phyloP scores from a whole-genome alignment of 371 early-diverging fungal species.

The Batkoa obscura region DNA sequence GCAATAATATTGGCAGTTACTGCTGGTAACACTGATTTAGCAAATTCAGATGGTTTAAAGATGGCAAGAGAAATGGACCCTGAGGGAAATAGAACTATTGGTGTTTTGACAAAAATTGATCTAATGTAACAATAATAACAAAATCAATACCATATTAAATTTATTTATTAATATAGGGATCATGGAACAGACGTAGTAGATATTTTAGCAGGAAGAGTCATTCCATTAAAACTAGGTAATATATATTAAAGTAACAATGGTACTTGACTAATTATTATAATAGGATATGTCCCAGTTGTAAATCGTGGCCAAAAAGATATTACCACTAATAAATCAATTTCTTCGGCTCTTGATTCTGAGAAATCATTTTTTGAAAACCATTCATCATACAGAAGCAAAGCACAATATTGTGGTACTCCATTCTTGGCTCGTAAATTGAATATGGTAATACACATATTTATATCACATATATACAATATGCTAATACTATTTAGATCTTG shows the following conservation, averaged over 20 bases:
- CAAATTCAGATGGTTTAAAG: constrained; percentile 97
- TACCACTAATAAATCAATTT: constrained; percentile 73
- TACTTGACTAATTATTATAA: neutral
- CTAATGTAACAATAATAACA: constrained; percentile 45
- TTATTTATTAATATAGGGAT: constrained; percentile 29
- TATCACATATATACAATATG: neutral
- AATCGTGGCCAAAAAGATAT: constrained; percentile 96
- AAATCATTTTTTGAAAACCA: constrained; percentile 84
- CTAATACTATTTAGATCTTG: constrained; percentile 40
- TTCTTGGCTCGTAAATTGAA: constrained; percentile 90
- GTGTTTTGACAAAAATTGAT: constrained; percentile 98
- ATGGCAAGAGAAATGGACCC: constrained; percentile 95
- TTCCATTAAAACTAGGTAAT: constrained; percentile 79
- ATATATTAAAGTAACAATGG: neutral
- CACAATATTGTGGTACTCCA: constrained; percentile 96
- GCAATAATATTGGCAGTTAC: constrained; percentile 97
- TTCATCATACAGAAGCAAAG: constrained; percentile 80
- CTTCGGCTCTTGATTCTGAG: constrained; percentile 74
- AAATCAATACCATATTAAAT: neutral
- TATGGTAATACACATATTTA: constrained; percentile 31
- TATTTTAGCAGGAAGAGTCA: constrained; percentile 90
- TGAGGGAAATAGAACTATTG: constrained; percentile 93
- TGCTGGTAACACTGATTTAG: constrained; percentile 94
- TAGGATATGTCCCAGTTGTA: constrained; percentile 71
- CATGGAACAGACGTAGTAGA: constrained; percentile 98